Conservation (phyloP, 108 stramenopile species). For the Mediolabrus comicus region DNA sequence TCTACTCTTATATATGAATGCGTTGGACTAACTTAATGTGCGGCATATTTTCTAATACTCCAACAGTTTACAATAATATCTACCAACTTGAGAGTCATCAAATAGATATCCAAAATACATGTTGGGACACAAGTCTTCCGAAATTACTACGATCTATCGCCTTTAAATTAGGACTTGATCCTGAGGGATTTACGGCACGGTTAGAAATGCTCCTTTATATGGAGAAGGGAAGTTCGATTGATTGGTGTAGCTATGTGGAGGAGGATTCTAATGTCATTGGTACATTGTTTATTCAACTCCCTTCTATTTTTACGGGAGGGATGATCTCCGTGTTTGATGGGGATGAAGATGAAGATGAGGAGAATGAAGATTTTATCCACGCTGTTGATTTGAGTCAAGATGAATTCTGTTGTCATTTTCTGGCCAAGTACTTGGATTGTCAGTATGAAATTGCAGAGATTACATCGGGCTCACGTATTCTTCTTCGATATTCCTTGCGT, state of each 20-base stretch:
- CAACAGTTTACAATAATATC: neutral
- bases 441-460: neutral
- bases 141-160: neutral
- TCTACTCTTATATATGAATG: neutral
- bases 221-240: neutral
- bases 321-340: neutral
- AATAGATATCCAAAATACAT: neutral
- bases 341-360: slow-evolving; percentile 6
- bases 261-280: slow-evolving; percentile 2
- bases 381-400: neutral
- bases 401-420: neutral
- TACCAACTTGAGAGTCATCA: neutral
- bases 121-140: neutral
- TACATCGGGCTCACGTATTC: neutral
- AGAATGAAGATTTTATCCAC: neutral
- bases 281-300: slow-evolving; percentile 5
- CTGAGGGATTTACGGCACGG: neutral
- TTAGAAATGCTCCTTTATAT: neutral
- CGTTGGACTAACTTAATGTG: too few relatives aligned
- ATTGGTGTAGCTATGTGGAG: neutral
- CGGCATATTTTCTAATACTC: too few relatives aligned
- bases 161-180: neutral
- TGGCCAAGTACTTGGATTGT: neutral
- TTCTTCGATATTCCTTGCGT: neutral
- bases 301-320: neutral